Conservation (phyloP, 2,329 filamentous ascomycete genomes). For the Fusarium azukiicola region DNA sequence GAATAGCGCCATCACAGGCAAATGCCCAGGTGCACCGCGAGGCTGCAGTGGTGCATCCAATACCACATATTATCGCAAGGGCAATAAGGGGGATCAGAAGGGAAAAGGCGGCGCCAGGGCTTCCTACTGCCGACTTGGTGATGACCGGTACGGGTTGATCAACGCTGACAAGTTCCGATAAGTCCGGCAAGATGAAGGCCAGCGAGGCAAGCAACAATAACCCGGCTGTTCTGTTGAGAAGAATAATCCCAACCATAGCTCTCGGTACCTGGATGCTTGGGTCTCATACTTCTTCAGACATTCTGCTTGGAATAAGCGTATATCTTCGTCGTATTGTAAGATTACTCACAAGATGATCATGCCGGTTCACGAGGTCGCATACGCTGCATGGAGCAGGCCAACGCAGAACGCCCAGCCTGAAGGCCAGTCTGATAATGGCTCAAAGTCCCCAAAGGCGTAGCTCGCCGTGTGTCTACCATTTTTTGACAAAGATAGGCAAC, state of each 20-base stretch:
- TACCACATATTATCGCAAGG: background rate
- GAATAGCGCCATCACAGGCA: background rate
- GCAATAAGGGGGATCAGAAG: background rate
- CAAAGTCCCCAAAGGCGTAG: background rate
- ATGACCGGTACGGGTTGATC: background rate
- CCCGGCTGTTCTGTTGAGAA: background rate
- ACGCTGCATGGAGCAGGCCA: slow-evolving; percentile 3
- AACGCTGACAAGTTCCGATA: background rate
- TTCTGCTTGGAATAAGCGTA: background rate
- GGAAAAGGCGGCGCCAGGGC: background rate
- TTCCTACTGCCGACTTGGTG: background rate
- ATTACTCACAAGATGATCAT: slow-evolving; percentile 15
- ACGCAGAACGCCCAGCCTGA: slow-evolving; percentile 3
- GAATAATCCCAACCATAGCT: background rate
- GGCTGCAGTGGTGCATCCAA: background rate
- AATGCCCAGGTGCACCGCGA: slow-evolving; percentile 1
- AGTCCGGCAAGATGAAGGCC: background rate
- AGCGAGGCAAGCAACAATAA: background rate
- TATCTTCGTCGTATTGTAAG: background rate
- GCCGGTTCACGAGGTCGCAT: slow-evolving; percentile 9
- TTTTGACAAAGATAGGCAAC: background rate
- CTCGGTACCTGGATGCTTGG: background rate
- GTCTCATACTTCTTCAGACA: background rate
- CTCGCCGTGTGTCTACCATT: background rate
- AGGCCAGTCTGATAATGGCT: background rate